Base-by-base conservation (phyloP, 495 filamentous ascomycete species). In the Annulohypoxylon nitens region DNA sequence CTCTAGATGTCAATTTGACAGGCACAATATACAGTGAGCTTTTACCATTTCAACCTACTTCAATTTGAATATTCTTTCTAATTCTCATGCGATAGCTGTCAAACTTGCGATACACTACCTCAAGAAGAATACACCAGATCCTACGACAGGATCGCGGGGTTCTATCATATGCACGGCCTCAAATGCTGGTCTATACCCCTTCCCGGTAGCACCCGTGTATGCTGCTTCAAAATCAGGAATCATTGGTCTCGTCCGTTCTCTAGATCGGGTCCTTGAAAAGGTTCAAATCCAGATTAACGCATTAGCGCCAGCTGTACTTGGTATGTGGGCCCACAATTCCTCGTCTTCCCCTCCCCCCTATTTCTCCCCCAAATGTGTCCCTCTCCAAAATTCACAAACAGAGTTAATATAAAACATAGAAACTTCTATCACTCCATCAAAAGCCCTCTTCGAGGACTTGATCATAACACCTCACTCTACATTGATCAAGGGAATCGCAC, bases 91-190 rank as follows among this genome's bases (percentile, higher is more conserved):
- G 20, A 64, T 26, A 85, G 86, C 86, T 6, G 81, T 88, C 25
- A 86, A 86, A 54, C 77, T 89, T 2, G 86, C 80, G 0, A 76
- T 79, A 4, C 80, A 87, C 66, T 89, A 89, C 64, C 86, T 89
- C 76, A 78, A 81, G 23, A 84, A 83, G 64, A 88, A 87, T 45
- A 54, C 43, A 16, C 61, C 71, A 2, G 71, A 70, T n/a, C 26
- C 68, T 6, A 9, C 23, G 0, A 73, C 71, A 0, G 61, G 68
- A 55, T 79, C 78, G 16, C 81, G 83, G 20, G 87, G 87, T 0
- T 79, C 78, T 9, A 85, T 89, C 33, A 81, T 88, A 47, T 89
- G 87, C 78, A 88, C 87, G 2, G 83, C 86, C 0, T 88, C 86
- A 2, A 88, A 88, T 75, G 87, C 85, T 5, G 87, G 87, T 0